A percentile compares a stretch with the other conserved stretches of the same genome.
Evolutionary conservation across 768 basidiomycete genomes (phyloP).

Genomic region (Boletellus ananiceps): DNA sequence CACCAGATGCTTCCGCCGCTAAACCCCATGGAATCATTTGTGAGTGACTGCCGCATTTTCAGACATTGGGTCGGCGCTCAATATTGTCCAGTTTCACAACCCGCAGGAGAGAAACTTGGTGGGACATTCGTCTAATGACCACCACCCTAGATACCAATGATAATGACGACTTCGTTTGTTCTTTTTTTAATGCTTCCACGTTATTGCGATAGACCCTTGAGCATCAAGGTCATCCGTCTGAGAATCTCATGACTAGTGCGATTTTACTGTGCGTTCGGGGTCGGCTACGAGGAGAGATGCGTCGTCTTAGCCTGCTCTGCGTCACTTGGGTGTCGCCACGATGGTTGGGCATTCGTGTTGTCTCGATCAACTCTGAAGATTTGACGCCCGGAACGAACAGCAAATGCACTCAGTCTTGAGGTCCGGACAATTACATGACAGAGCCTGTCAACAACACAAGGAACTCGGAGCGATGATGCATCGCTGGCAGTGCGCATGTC

Average conservation of each 20-base stretch:
- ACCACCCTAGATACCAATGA: constrained; percentile 51
- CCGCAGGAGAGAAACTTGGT: constrained; percentile 47
- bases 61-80: constrained; percentile 9
- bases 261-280: constrained; percentile 41
- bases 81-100: constrained; percentile 23
- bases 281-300: constrained; percentile 33
- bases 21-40: constrained; percentile 61
- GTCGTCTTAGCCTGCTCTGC: constrained; percentile 35
- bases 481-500: constrained; percentile 26
- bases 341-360: constrained; percentile 33
- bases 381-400: constrained; percentile 11
- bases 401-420: constrained; percentile 34
- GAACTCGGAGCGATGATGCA: constrained; percentile 23
- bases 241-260: constrained; percentile 41
- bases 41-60: constrained; percentile 34
- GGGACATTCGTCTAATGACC: constrained; percentile 45
- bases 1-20: constrained; percentile 37
- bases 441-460: constrained; percentile 25
- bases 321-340: constrained; percentile 24
- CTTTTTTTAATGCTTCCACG: constrained; percentile 34
- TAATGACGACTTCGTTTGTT: constrained; percentile 28
- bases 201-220: constrained; percentile 44
- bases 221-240: constrained; percentile 42
- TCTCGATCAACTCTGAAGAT: constrained; percentile 28
- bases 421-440: constrained; percentile 32